These are phyloP conservation scores for Trapa incisa DNA, from an alignment of 345 rosid genomes.

Conservation along the genomic window DNA sequence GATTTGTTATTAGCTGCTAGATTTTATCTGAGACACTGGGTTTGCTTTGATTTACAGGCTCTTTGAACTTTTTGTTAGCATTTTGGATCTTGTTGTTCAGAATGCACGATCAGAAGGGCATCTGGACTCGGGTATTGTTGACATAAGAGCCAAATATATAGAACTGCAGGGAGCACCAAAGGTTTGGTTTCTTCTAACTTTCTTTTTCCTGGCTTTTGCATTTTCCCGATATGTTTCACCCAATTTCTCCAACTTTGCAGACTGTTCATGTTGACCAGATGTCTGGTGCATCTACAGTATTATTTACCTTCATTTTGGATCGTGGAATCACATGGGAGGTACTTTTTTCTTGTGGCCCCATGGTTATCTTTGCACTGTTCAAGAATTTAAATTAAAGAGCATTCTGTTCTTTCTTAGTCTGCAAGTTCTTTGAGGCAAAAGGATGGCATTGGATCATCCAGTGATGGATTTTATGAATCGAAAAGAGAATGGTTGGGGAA, in stretches of 20 bases:
- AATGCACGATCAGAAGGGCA: constrained; percentile 94
- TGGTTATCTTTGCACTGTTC: constrained; percentile 1
- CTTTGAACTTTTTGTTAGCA: constrained; percentile 79
- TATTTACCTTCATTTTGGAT: constrained; percentile 80
- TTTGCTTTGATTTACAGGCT: constrained; percentile 39
- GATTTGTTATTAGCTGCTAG: constrained; percentile 4
- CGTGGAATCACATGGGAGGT: constrained; percentile 98
- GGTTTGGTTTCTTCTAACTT: constrained; percentile 23
- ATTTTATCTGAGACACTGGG: constrained; percentile 9
- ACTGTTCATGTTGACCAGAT: constrained; percentile 89
- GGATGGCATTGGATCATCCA: constrained; percentile 69
- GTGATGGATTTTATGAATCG: constrained; percentile 93
- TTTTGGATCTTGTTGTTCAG: constrained; percentile 78
- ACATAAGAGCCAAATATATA: constrained; percentile 78
- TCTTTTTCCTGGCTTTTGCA: constrained; percentile 4
- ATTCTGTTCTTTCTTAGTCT: constrained; percentile 30
- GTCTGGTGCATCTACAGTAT: constrained; percentile 91
- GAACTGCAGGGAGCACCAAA: constrained; percentile 75
- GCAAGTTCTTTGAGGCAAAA: constrained; percentile 68
- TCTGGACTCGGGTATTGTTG: constrained; percentile 92
- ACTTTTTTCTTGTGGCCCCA: background rate
- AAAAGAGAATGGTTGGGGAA: constrained; percentile 94
- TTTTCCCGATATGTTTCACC: constrained; percentile 1
- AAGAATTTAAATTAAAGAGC: background rate
- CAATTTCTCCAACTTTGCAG: constrained; percentile 29